Conservation (phyloP, 306 rosid genomes). For the Oemleria cerasiformis region DNA sequence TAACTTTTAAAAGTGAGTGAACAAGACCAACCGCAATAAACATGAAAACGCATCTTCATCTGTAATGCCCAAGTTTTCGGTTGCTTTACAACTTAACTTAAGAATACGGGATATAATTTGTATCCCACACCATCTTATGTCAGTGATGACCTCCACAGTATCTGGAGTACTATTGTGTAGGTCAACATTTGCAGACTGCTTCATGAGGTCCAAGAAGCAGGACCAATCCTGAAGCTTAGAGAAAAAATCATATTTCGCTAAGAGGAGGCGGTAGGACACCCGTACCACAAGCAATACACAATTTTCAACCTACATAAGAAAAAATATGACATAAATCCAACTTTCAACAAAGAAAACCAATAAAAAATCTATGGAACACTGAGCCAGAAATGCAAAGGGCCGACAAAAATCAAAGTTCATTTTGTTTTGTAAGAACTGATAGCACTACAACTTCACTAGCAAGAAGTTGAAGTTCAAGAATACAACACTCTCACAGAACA, state of each 20-base stretch:
- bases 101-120: constrained; percentile 53
- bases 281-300: constrained; percentile 38
- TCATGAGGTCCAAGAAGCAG: constrained; percentile 50
- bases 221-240: constrained; percentile 79
- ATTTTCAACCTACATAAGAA: constrained; percentile 37
- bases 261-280: constrained; percentile 70
- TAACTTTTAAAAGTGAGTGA: constrained; percentile 7
- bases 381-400: neutral
- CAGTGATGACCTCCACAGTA: constrained; percentile 23
- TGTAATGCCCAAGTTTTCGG: constrained; percentile 37
- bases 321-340: neutral
- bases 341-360: neutral
- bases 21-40: constrained; percentile 56
- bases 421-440: neutral
- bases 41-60: constrained; percentile 55
- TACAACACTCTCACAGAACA: neutral
- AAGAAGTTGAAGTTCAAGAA: neutral
- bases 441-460: neutral
- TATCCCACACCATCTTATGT: constrained; percentile 66
- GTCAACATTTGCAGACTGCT: constrained; percentile 31
- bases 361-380: neutral
- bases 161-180: constrained; percentile 3
- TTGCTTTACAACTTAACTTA: constrained; percentile 47
- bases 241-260: constrained; percentile 51
- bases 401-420: neutral